Evolutionary conservation across 192 early-diverging fungal species (phyloP), one percentile per base, ranked within the genome.

Genomic region (Rhizoclosmatium sp.): DNA sequence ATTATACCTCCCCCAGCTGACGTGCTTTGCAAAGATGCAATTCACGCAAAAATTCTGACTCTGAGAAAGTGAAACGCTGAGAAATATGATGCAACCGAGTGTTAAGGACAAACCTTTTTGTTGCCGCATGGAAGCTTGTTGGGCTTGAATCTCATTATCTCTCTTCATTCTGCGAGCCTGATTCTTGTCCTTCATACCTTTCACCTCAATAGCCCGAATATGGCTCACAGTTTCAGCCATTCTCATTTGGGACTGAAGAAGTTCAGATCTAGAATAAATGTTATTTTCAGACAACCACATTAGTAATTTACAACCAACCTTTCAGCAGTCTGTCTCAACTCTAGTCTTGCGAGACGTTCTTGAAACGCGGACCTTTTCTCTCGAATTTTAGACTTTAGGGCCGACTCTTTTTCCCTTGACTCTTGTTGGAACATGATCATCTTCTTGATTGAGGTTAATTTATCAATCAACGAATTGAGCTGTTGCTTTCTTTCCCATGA

Each of bases 381-480:
- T 12, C 78, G 7, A 47, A 71, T 69, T 42, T 45, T 44, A 9
- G 68, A 10, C 69, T 79, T 79, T 54, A 79, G 62, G 40, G 31
- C 66, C 66, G 41, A 23, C 69, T 79, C 78, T 9, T 48, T 10
- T n/a, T 79, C 69, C 10, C 67, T 14, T 14, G 40, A 51, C 69
- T 79, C 78, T n/a, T 79, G 65, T 59, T 72, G 71, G 71, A 79
- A 79, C 58, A 70, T 51, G 14, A 79, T 70, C 78, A 72, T 59
- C 4, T 59, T 54, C 59, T 79, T 79, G 45, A 69, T 44, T 5
- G 78, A 10, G 21, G 61, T 67, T 41, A 79, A 59, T 69, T 79
- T 79, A 31, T 79, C 78, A 39, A 79, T 69, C 58, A 79, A 49
- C 16, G 16, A 16, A 69, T 71, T 61, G 1, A 79, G 78, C 78